phyloP scores from a whole-genome alignment of 2,329 filamentous ascomycete genomes.

The Ceratocystis huliohia region DNA sequence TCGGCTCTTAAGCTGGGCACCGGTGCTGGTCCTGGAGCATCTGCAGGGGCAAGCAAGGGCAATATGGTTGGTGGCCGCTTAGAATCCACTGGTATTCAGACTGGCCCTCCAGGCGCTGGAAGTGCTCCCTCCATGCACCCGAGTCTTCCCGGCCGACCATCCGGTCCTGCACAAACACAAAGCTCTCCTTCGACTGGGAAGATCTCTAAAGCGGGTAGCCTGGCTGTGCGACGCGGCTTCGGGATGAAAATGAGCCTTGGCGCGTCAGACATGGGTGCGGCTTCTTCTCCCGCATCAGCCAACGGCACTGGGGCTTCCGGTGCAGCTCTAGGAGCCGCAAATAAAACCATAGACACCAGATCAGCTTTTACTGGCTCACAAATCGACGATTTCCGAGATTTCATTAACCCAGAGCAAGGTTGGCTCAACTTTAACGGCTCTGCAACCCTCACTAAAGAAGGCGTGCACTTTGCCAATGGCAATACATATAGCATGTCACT shows the following conservation, averaged over 20 bases:
- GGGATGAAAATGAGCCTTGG: slow-evolving; percentile 33
- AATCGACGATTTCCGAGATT: slow-evolving; percentile 55
- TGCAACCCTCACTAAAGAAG: slow-evolving; percentile 74
- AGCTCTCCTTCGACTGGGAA: not conserved
- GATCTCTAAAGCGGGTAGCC: slow-evolving; percentile 29
- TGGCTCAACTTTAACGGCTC: slow-evolving; percentile 89
- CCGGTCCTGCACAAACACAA: not conserved
- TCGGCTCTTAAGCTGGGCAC: not conserved
- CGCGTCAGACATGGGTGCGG: not conserved
- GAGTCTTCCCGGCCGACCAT: slow-evolving; percentile 2
- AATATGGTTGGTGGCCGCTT: not conserved
- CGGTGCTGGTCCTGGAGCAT: not conserved
- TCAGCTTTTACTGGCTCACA: slow-evolving; percentile 35
- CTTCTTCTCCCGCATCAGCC: slow-evolving; percentile 19
- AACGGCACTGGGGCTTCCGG: slow-evolving; percentile 21
- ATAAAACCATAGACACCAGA: slow-evolving; percentile 25
- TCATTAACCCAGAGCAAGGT: slow-evolving; percentile 82
- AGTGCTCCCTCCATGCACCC: not conserved
- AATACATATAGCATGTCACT: slow-evolving; percentile 86
- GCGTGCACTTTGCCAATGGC: slow-evolving; percentile 85
- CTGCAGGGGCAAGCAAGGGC: not conserved
- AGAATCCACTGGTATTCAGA: not conserved
- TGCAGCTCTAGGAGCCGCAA: slow-evolving; percentile 20
- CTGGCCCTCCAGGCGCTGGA: not conserved
- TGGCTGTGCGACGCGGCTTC: slow-evolving; percentile 52